Percentiles rank a stretch among this genome's conserved stretches.
Evolutionary conservation across 768 basidiomycete genomes (phyloP).

Genomic region (Psilocybe cyanescens): DNA sequence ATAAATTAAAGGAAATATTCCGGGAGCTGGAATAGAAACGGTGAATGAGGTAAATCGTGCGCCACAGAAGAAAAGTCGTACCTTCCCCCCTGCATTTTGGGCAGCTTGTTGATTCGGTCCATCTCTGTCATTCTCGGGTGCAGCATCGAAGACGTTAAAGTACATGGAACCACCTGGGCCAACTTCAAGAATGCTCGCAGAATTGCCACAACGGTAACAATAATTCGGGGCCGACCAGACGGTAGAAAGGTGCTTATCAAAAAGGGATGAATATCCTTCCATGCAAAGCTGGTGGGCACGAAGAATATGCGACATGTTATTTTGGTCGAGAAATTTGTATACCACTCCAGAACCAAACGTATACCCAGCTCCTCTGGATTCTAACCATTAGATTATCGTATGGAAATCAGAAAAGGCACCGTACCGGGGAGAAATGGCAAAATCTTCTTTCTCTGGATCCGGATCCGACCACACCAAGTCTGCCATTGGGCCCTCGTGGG

Average conservation of each 20-base stretch:
- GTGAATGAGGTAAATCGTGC: constrained; percentile 7
- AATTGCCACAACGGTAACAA: constrained; percentile 98
- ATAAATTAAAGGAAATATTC: constrained; percentile 71
- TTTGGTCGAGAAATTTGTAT: constrained; percentile 94
- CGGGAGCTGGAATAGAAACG: constrained; percentile 56
- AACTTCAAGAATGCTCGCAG: constrained; percentile 94
- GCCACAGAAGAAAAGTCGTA: constrained; percentile 26
- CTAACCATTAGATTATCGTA: constrained; percentile 23
- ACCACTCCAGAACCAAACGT: constrained; percentile 99
- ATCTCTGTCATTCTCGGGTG: constrained; percentile 96
- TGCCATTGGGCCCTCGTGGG: constrained; percentile 99
- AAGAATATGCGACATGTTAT: constrained; percentile 96
- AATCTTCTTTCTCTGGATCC: constrained; percentile 98
- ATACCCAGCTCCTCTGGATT: constrained; percentile 90
- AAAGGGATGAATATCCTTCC: constrained; percentile 99
- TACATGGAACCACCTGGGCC: constrained; percentile 86
- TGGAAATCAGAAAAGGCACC: constrained; percentile 27
- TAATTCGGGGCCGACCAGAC: constrained; percentile 99
- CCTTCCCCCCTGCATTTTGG: constrained; percentile 76
- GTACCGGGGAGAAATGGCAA: constrained; percentile 96
- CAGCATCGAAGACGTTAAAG: constrained; percentile 98
- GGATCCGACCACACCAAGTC: constrained; percentile 99
- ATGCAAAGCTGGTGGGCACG: constrained; percentile 99
- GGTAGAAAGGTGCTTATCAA: constrained; percentile 93
- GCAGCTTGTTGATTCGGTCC: constrained; percentile 81